Evolutionary conservation across 306 rosid genomes (phyloP).

Genomic region (Pterocarpus santalinus): DNA sequence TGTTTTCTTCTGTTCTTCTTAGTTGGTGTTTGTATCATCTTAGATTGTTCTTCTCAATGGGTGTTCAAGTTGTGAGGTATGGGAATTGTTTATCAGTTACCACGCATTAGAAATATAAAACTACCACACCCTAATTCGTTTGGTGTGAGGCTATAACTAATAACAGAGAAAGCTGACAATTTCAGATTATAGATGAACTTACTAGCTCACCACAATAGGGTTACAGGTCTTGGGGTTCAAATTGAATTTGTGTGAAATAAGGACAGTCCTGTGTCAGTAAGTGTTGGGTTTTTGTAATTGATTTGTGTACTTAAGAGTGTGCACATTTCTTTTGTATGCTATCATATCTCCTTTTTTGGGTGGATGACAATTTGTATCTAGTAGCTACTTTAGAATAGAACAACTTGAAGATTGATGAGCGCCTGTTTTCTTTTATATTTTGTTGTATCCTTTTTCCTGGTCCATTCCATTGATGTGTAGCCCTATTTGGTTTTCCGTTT

Average conservation of each 20-base stretch:
- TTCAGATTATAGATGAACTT: background rate
- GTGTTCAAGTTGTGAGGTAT: background rate
- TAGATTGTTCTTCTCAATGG: background rate
- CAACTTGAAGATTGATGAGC: slow-evolving; percentile 14
- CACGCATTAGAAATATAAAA: background rate
- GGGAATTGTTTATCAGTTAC: background rate
- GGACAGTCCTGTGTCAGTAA: background rate
- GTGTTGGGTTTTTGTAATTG: slow-evolving; percentile 1
- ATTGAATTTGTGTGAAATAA: background rate
- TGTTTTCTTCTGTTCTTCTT: background rate
- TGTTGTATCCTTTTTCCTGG: background rate
- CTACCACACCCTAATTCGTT: slow-evolving; percentile 20
- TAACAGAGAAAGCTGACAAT: background rate
- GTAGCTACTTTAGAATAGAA: background rate
- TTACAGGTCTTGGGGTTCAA: background rate
- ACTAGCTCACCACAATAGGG: background rate
- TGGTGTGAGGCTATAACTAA: background rate
- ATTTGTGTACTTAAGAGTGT: background rate
- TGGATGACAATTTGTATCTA: background rate
- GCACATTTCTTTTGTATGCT: background rate
- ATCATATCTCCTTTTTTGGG: background rate
- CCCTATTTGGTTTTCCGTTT: no score
- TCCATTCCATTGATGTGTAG: slow-evolving; percentile 17
- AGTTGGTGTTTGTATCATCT: background rate
- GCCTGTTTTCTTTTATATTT: background rate